Evolutionary conservation across 345 rosid genomes (phyloP).

Genomic region (Erodium maritimum): DNA sequence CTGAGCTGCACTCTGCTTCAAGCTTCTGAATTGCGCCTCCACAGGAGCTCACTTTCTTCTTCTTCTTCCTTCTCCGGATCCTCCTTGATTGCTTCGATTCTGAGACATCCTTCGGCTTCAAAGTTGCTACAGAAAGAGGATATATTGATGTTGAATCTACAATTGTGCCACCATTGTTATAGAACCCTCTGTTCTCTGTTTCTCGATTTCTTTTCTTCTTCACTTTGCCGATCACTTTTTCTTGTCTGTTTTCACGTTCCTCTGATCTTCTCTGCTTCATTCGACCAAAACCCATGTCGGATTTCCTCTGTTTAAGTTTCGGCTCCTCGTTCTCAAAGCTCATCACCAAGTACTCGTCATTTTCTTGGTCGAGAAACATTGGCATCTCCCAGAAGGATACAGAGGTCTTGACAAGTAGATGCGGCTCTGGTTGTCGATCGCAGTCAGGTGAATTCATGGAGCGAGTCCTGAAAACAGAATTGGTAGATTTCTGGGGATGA

Average conservation of each 20-base stretch:
- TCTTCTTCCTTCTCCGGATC: constrained; percentile 20
- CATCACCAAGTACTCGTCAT: constrained; percentile 49
- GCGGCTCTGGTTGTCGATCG: constrained; percentile 15
- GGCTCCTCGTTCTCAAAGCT: constrained; percentile 34
- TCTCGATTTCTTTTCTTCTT: constrained; percentile 11
- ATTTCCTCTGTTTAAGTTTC: constrained; percentile 9
- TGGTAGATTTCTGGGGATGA: constrained; percentile 5
- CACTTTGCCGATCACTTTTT: constrained; percentile 2
- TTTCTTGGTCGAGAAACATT: constrained; percentile 45
- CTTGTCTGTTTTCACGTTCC: constrained; percentile 17
- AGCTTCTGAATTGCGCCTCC: constrained; percentile 6
- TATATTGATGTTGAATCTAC: not conserved
- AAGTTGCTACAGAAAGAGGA: not conserved
- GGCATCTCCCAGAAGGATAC: constrained; percentile 27
- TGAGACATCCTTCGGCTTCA: not conserved
- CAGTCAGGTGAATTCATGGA: constrained; percentile 33
- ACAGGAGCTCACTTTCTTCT: not conserved
- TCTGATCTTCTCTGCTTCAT: constrained; percentile 19
- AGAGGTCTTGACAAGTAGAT: constrained; percentile 26
- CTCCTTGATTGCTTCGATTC: not conserved
- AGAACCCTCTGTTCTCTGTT: constrained; percentile 5
- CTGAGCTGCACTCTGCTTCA: constrained; percentile 37
- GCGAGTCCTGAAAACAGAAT: constrained; percentile 32
- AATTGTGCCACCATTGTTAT: not conserved
- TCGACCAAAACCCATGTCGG: constrained; percentile 17